These are phyloP conservation scores for Fusarium sp. DNA, from an alignment of 2,329 filamentous ascomycete species.

Conservation along the genomic window DNA sequence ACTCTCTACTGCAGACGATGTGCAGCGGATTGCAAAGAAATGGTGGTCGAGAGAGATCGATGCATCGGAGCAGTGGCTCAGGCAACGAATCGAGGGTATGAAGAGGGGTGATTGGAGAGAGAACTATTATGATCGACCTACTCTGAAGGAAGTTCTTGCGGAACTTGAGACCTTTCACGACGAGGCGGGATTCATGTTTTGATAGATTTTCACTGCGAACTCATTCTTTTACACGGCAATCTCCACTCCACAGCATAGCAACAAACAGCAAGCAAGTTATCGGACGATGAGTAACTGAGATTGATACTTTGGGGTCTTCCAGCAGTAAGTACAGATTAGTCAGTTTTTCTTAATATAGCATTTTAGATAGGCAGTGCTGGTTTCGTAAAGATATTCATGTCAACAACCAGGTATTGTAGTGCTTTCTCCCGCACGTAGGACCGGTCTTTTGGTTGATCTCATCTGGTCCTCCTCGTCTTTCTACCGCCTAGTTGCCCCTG, in stretches of 20 bases:
- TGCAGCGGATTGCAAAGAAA: constrained; percentile 55
- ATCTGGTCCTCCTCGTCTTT: constrained; percentile 54
- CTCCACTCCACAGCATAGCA: constrained; percentile 11
- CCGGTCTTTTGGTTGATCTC: constrained; percentile 18
- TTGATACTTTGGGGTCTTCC: neutral
- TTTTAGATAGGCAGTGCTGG: neutral
- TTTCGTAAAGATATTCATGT: constrained; percentile 15
- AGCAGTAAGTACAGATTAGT: constrained; percentile 1
- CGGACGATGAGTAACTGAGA: constrained; percentile 3
- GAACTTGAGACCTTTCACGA: constrained; percentile 50
- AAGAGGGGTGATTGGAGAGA: constrained; percentile 61
- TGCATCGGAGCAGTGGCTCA: constrained; percentile 62
- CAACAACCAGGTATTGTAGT: constrained; percentile 12
- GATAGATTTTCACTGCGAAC: constrained; percentile 7
- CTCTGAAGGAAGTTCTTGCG: constrained; percentile 58
- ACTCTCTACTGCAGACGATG: constrained; percentile 53
- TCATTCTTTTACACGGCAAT: constrained; percentile 3
- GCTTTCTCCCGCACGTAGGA: neutral
- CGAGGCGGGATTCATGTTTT: constrained; percentile 35
- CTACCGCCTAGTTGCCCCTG: constrained; percentile 46
- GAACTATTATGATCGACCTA: constrained; percentile 65
- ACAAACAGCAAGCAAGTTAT: constrained; percentile 5
- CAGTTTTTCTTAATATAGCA: neutral
- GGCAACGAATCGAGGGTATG: constrained; percentile 55
- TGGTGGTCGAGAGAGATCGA: constrained; percentile 66